A percentile compares a stretch with the other conserved stretches of the same genome.
Conservation (phyloP, 2,329 filamentous ascomycete species). For the Pezicula neosporulosa region DNA sequence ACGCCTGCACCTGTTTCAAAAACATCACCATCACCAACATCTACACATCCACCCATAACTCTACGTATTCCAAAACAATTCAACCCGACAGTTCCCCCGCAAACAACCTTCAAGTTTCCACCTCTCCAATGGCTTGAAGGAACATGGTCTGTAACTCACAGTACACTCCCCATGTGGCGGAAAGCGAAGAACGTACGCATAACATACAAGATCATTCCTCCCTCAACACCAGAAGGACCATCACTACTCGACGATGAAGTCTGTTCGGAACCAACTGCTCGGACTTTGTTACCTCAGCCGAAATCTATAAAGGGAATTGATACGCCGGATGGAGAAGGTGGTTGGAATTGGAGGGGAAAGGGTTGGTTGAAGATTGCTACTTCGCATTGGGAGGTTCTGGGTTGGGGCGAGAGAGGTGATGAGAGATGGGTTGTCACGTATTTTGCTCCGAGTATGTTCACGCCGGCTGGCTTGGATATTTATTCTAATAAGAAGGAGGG, state of each 20-base stretch:
- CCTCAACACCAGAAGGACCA: slow-evolving; percentile 20
- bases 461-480: slow-evolving; percentile 76
- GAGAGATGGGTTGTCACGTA: slow-evolving; percentile 75
- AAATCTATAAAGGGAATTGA: slow-evolving; percentile 67
- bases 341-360: slow-evolving; percentile 76
- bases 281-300: slow-evolving; percentile 40
- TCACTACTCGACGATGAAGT: slow-evolving; percentile 65
- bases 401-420: slow-evolving; percentile 55
- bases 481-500: slow-evolving; percentile 65
- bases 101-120: slow-evolving; percentile 35
- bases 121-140: slow-evolving; percentile 57
- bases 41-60: slow-evolving; percentile 38
- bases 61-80: background rate
- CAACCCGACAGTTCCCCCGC: slow-evolving; percentile 17
- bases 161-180: slow-evolving; percentile 77
- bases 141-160: slow-evolving; percentile 74
- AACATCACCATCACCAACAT: slow-evolving; percentile 28
- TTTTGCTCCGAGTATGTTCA: slow-evolving; percentile 81
- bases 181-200: slow-evolving; percentile 77
- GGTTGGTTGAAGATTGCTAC: slow-evolving; percentile 69
- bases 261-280: slow-evolving; percentile 52
- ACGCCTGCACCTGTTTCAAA: background rate
- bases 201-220: slow-evolving; percentile 59
- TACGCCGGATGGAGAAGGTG: slow-evolving; percentile 37
- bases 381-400: slow-evolving; percentile 79